Evolutionary conservation across 2,329 filamentous ascomycete genomes (phyloP).

Genomic region (Metarhizium humberi): DNA sequence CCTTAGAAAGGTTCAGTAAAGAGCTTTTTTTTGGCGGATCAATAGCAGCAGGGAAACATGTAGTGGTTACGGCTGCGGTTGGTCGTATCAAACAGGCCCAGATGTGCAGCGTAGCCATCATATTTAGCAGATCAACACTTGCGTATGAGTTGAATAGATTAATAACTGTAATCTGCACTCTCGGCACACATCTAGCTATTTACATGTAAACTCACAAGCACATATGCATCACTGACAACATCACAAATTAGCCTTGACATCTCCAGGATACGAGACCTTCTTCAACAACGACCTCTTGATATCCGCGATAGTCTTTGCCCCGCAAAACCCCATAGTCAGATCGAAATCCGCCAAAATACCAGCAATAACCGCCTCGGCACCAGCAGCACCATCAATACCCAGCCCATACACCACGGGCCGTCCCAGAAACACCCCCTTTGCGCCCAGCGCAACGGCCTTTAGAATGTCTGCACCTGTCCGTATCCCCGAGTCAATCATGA

Average conservation of each 20-base stretch:
- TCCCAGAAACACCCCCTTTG: constrained; percentile 33
- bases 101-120: not conserved
- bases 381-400: constrained; percentile 25
- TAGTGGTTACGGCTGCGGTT: not conserved
- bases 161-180: not conserved
- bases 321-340: constrained; percentile 44
- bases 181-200: not conserved
- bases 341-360: constrained; percentile 34
- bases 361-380: constrained; percentile 46
- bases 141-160: not conserved
- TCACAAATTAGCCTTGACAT: constrained; percentile 22
- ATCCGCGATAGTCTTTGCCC: constrained; percentile 33
- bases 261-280: constrained; percentile 22
- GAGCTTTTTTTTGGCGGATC: not conserved
- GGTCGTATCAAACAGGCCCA: not conserved
- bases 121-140: not conserved
- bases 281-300: constrained; percentile 25
- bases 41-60: not conserved
- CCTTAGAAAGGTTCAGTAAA: constrained; percentile 21
- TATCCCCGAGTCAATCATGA: constrained; percentile 40
- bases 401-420: constrained; percentile 28
- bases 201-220: not conserved
- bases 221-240: not conserved
- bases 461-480: constrained; percentile 30
- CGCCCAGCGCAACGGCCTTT: constrained; percentile 31